Evolutionary conservation across 2,329 filamentous ascomycete species (phyloP).

Genomic region (Beauveria pseudobassiana): DNA sequence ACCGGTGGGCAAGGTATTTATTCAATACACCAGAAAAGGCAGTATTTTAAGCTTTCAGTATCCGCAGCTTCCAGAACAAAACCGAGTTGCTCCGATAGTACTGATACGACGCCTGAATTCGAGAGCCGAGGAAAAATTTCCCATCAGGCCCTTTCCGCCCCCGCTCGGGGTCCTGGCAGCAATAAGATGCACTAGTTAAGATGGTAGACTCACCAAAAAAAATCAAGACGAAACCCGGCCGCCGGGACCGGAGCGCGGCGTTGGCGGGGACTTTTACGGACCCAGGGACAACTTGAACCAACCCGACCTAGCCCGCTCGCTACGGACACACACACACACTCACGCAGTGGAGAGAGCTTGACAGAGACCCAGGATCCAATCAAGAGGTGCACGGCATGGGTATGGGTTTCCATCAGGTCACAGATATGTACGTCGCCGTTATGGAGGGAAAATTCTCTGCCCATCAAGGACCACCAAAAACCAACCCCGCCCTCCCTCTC

Average conservation of each 20-base stretch:
- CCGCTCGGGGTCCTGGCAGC: background rate
- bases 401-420: slow-evolving; percentile 8
- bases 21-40: background rate
- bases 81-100: no score
- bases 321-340: background rate
- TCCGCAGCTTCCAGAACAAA: background rate
- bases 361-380: background rate
- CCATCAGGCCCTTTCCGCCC: no score
- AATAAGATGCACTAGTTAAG: background rate
- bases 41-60: background rate
- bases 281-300: background rate
- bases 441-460: background rate
- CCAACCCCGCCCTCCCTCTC: background rate
- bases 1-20: background rate
- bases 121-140: no score
- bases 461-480: slow-evolving; percentile 2
- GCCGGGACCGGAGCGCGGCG: slow-evolving; percentile 8
- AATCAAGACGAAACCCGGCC: background rate
- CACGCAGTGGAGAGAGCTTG: background rate
- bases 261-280: background rate
- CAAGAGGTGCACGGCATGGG: background rate
- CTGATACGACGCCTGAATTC: no score
- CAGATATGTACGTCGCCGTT: background rate
- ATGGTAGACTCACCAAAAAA: background rate
- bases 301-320: background rate